These are phyloP conservation scores for Penicillium dipodomyicola DNA, from an alignment of 495 filamentous ascomycete genomes.

Conservation along the genomic window DNA sequence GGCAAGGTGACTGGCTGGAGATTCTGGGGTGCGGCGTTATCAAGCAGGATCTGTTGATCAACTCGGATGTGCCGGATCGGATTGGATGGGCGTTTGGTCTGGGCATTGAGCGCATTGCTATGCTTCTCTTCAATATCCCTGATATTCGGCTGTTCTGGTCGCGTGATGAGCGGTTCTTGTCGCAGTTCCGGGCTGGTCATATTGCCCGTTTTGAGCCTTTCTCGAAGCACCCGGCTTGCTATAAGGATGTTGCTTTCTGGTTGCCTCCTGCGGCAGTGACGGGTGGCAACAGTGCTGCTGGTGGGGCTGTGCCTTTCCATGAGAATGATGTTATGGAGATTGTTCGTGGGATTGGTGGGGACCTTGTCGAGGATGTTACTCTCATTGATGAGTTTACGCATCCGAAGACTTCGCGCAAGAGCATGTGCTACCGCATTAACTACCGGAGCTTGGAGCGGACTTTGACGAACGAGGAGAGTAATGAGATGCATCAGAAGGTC, in stretches of 20 bases:
- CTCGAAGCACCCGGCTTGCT: slow-evolving; percentile 82
- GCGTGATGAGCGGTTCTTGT: slow-evolving; percentile 72
- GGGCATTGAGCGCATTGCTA: slow-evolving; percentile 89
- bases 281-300: slow-evolving; percentile 48
- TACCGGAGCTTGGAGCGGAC: slow-evolving; percentile 89
- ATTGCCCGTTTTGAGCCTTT: slow-evolving; percentile 77
- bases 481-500: slow-evolving; percentile 70
- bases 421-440: slow-evolving; percentile 87
- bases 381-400: slow-evolving; percentile 84
- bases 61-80: slow-evolving; percentile 70
- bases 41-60: slow-evolving; percentile 71
- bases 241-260: slow-evolving; percentile 96
- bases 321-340: slow-evolving; percentile 98
- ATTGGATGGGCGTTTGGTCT: slow-evolving; percentile 96
- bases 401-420: slow-evolving; percentile 78
- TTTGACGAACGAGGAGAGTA: slow-evolving; percentile 74
- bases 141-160: slow-evolving; percentile 99
- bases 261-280: slow-evolving; percentile 51
- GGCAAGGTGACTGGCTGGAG: slow-evolving; percentile 93
- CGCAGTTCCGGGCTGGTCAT: slow-evolving; percentile 69
- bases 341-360: slow-evolving; percentile 73
- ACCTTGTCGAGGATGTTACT: slow-evolving; percentile 81
- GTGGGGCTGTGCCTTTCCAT: slow-evolving; percentile 61
- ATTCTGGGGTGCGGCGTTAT: slow-evolving; percentile 91
- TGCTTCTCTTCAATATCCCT: slow-evolving; percentile 92